These are phyloP conservation scores for Chrysoporthe austroafricana DNA, from an alignment of 2,329 filamentous ascomycete species.

Conservation along the genomic window DNA sequence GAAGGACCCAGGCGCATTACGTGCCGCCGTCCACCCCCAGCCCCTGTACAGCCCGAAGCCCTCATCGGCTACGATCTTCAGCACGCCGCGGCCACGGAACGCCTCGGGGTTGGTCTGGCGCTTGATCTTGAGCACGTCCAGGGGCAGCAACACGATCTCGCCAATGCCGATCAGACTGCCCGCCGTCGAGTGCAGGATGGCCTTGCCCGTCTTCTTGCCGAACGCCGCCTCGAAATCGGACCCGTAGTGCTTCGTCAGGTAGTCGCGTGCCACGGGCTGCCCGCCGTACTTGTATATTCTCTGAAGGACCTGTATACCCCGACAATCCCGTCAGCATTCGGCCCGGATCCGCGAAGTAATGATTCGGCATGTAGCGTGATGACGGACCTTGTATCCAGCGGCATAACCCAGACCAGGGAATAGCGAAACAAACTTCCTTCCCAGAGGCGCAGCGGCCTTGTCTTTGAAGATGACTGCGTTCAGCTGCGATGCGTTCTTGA, in stretches of 20 bases:
- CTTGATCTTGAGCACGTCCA: constrained; percentile 99
- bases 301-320: constrained; percentile 70
- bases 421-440: constrained; percentile 86
- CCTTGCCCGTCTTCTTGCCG: constrained; percentile 96
- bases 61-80: constrained; percentile 90
- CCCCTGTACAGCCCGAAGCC: constrained; percentile 95
- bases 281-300: constrained; percentile 98
- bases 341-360: not conserved
- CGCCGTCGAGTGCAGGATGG: constrained; percentile 95
- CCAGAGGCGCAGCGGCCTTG: constrained; percentile 71
- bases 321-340: not conserved
- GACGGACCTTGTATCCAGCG: constrained; percentile 85
- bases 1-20: constrained; percentile 96
- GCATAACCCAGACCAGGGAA: constrained; percentile 98
- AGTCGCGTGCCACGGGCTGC: constrained; percentile 93
- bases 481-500: constrained; percentile 65
- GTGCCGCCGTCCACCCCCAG: constrained; percentile 95
- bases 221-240: constrained; percentile 85
- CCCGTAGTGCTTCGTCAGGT: constrained; percentile 78
- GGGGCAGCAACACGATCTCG: constrained; percentile 91
- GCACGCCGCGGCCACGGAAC: constrained; percentile 89
- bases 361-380: not conserved
- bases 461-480: constrained; percentile 95
- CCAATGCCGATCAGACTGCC: constrained; percentile 96
- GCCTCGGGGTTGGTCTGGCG: constrained; percentile 98